phyloP scores from a whole-genome alignment of 805 yeast species.

The Maudiozyma saulgeensis region DNA sequence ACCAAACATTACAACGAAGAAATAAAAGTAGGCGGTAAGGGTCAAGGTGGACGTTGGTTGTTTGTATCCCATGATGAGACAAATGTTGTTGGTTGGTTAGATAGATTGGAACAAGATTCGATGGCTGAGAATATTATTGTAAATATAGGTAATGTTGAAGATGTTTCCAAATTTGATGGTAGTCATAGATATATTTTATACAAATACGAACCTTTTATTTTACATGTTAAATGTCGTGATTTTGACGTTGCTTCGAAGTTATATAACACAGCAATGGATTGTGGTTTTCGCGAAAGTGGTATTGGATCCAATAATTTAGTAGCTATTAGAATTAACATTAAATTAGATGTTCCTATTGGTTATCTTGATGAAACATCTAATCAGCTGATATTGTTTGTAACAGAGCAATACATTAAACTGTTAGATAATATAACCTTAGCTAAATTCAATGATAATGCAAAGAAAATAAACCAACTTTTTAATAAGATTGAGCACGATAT shows the following conservation, averaged over 20 bases:
- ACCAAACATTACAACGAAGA: conserved; percentile 31
- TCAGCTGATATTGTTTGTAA: conserved; percentile 37
- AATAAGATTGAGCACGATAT: conserved; percentile 31
- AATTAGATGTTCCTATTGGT: conserved; percentile 72
- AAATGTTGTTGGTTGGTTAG: conserved; percentile 42
- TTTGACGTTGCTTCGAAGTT: conserved; percentile 47
- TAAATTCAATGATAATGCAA: conserved; percentile 57
- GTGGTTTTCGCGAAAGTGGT: conserved; percentile 84
- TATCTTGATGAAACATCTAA: conserved; percentile 30
- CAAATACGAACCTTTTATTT: conserved; percentile 78
- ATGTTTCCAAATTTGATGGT: conserved; percentile 1
- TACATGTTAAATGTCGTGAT: conserved; percentile 73
- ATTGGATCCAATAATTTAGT: conserved; percentile 72
- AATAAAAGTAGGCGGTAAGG: conserved; percentile 65
- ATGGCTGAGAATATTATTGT: conserved; percentile 1
- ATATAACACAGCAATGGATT: conserved; percentile 64
- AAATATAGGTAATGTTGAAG: conserved; percentile 14
- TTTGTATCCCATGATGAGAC: conserved; percentile 61
- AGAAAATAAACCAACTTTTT: conserved; percentile 43
- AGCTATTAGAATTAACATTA: conserved; percentile 60
- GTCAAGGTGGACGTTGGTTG: conserved; percentile 77
- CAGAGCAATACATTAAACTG: conserved; percentile 39
- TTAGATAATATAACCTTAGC: conserved; percentile 48
- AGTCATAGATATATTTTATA: conserved; percentile 46
- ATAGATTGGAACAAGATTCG: conserved; percentile 17